Conservation (phyloP, 2,329 filamentous ascomycete species). For the Aspergillus brunneoviolaceus region DNA sequence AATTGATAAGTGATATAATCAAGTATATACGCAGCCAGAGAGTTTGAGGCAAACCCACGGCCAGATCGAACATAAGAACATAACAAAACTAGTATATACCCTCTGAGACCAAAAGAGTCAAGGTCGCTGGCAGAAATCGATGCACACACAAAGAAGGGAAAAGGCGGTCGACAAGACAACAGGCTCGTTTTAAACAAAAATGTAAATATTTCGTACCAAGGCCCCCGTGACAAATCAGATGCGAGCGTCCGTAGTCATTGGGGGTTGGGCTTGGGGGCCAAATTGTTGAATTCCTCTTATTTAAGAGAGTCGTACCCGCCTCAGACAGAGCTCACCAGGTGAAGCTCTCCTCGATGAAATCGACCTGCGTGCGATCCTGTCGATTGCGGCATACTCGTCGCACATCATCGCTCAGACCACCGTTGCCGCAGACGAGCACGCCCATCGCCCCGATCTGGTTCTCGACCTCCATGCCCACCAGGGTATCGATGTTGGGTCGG, state of each 20-base stretch:
- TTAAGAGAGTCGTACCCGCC: not conserved
- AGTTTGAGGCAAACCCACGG: not conserved
- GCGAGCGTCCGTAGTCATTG: not conserved
- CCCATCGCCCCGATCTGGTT: conserved; percentile 85
- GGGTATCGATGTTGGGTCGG: conserved; percentile 74
- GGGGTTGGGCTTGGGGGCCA: not conserved
- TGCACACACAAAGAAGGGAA: not conserved
- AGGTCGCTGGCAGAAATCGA: not conserved
- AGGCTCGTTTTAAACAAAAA: no score
- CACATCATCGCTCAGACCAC: conserved; percentile 73
- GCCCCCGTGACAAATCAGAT: not conserved
- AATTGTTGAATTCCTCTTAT: not conserved
- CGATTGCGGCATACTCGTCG: conserved; percentile 66
- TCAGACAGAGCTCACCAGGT: conserved; percentile 38
- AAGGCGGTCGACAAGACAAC: no score
- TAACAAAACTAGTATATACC: not conserved
- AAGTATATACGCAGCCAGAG: not conserved
- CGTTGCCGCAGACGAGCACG: conserved; percentile 77
- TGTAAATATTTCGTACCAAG: not conserved
- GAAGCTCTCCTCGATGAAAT: conserved; percentile 78
- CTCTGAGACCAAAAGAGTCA: not conserved
- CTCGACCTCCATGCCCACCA: conserved; percentile 79
- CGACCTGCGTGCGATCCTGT: conserved; percentile 61
- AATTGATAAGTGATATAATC: not conserved
- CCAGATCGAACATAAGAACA: not conserved